phyloP scores from a whole-genome alignment of 257 asterid species.

The Jacaranda copaia region DNA sequence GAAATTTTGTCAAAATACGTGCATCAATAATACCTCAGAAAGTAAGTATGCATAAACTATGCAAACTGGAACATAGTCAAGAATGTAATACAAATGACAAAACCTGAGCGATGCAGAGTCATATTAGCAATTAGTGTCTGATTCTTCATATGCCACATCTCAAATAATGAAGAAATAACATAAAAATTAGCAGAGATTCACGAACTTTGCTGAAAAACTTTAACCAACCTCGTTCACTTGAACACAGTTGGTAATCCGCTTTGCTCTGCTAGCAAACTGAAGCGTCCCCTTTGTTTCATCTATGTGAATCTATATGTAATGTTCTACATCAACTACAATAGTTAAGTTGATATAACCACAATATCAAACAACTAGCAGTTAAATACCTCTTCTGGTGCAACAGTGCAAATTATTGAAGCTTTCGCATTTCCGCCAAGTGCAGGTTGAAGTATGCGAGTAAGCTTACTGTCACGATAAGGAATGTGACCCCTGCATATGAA shows the following conservation, averaged over 20 bases:
- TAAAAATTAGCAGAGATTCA: conserved; percentile 13
- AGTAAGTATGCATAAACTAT: conserved; percentile 11
- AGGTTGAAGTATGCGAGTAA: conserved; percentile 98
- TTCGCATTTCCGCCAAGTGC: conserved; percentile 99
- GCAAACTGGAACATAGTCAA: conserved; percentile 15
- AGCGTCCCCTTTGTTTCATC: conserved; percentile 99
- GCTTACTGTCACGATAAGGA: conserved; percentile 99
- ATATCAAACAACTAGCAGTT: conserved; percentile 16
- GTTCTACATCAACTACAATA: conserved; percentile 20
- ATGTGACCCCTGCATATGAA: conserved; percentile 79
- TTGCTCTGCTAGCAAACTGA: conserved; percentile 98
- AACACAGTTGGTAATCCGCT: conserved; percentile 94
- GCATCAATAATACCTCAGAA: conserved; percentile 19
- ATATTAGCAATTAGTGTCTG: not conserved
- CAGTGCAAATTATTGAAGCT: conserved; percentile 94
- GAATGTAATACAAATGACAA: not conserved
- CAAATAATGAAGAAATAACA: conserved; percentile 17
- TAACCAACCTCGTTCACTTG: conserved; percentile 96
- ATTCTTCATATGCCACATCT: conserved; percentile 26
- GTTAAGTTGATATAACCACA: conserved; percentile 17
- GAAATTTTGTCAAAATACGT: not conserved
- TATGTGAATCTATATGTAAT: conserved; percentile 65
- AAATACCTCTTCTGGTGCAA: conserved; percentile 96
- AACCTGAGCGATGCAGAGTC: not conserved
- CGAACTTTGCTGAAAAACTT: conserved; percentile 15